Base-by-base conservation (phyloP, 306 rosid genomes). In the Rubus idaeus region DNA sequence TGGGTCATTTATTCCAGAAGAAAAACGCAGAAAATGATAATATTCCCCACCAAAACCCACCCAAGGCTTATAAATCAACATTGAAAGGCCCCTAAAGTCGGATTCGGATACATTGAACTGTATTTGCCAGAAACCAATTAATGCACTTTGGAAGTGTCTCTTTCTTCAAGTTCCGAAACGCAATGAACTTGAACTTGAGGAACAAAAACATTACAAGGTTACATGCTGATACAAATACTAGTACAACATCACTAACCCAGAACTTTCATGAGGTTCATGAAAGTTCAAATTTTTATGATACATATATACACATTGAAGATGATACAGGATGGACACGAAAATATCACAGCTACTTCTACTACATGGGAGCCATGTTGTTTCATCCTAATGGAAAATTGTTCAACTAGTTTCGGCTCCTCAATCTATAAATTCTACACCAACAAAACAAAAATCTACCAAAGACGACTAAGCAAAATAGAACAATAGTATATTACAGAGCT, bases 401-500 rank as follows among this genome's bases (percentile, higher is more conserved):
- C 76, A 83, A 5, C 80, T 79, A 78, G 46, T 68, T 82, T 57
- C 63, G 60, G 83, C 87, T 83, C 81, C 83, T 77, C 83, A 23
- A 23, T 23, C 26, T 23, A 23, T 23, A 23, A 23, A 23, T 23
- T 23, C 26, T 23, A 23, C 26, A 23, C 26, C 26, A 23, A 23
- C 26, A 23, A 23, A 23, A 23, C 26, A 23, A 23, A 58, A 53
- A 9, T 71, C 62, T 57, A 18, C 39, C 41, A 10, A 45, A 6
- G 23, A 47, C 13, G 39, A 23, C 2, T 40, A 46, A 21, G 62
- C n/a, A 55, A 47, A 47, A 37, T 73, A 73, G 56, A 40, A 60
- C 20, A 65, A 16, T 26, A 58, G 56, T 78, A 83, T 84, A 72
- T 63, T 80, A 84, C 93, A 87, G 75, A 73, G 84, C 75, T 69